phyloP scores from a whole-genome alignment of 768 basidiomycete genomes.

The Megacollybia marginata region DNA sequence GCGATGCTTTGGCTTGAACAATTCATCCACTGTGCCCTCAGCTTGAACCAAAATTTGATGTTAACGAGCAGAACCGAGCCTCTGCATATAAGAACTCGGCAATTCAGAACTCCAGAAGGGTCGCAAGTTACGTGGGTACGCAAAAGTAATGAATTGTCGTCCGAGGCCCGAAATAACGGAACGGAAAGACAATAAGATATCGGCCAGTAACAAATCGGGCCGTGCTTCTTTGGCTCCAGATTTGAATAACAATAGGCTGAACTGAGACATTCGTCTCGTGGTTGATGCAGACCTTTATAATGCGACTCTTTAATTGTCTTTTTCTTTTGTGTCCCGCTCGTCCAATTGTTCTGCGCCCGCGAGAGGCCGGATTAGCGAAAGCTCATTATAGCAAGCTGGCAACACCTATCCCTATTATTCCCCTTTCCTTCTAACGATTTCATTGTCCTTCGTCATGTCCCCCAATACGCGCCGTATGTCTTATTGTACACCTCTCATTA shows the following conservation, averaged over 20 bases:
- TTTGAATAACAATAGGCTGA: not conserved
- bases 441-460: constrained; percentile 77
- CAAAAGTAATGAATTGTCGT: not conserved
- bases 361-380: constrained; percentile 33
- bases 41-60: constrained; percentile 1
- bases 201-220: constrained; percentile 22
- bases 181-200: constrained; percentile 31
- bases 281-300: constrained; percentile 43
- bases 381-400: constrained; percentile 29
- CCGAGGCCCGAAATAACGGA: constrained; percentile 25
- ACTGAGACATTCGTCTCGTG: constrained; percentile 1
- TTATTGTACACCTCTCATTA: constrained; percentile 1
- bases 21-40: constrained; percentile 13
- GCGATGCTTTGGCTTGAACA: constrained; percentile 13
- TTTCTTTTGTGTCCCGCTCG: constrained; percentile 52
- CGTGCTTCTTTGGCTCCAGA: not conserved
- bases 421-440: constrained; percentile 35
- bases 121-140: constrained; percentile 17
- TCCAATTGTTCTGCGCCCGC: constrained; percentile 54
- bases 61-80: constrained; percentile 5
- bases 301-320: constrained; percentile 47
- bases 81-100: constrained; percentile 14
- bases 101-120: constrained; percentile 16
- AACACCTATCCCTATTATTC: constrained; percentile 12
- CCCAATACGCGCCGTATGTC: constrained; percentile 42